Evolutionary conservation across 176 grass and related monocot species (phyloP), one percentile per base, ranked within the genome.

Genomic region (Eleusine indica): DNA sequence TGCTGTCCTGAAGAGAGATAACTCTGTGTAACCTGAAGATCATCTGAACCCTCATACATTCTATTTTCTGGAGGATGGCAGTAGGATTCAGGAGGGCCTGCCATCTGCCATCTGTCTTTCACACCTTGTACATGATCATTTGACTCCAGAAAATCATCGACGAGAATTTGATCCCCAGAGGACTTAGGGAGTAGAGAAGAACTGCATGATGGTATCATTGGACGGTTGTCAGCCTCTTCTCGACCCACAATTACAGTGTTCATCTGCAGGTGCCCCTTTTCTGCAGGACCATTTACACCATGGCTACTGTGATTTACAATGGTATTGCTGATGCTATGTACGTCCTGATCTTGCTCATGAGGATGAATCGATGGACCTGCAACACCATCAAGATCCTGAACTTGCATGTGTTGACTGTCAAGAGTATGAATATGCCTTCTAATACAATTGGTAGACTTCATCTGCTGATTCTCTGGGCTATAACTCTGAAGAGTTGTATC

Each of bases 31-130:
- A 86, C 58, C 70, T 88, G 81, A 6, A 86, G 38, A 21, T 80
- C 71, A 71, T 38, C 65, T 72, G 80, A 73, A 38, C 13, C 79
- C 63, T 58, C 68, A 54, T 73, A 89, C 29, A 17, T 41, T 35
- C 54, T 82, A 70, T 86, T 86, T 11, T 87, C 84, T 43, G 49
- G 22, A 69, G 66, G 40, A 52, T 47, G 64, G 60, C 81, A 81
- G 67, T 86, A 80, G 28, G 90, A 76, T 80, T 84, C 71, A 77
- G 69, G 44, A 76, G 70, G 38, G 18, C 39, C 68, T 71, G 77
- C 44, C 43, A 78, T 15, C 71, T 80, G 83, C 86, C 87, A 84
- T 64, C 76, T 42, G 25, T 81, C 57, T 71, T 81, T 89, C 35
- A 58, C 70, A 60, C 54, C 67, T 75, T 80, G 58, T 56, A 43